Base-by-base conservation (phyloP, 257 asterid species). In the Gentiana dahurica region DNA sequence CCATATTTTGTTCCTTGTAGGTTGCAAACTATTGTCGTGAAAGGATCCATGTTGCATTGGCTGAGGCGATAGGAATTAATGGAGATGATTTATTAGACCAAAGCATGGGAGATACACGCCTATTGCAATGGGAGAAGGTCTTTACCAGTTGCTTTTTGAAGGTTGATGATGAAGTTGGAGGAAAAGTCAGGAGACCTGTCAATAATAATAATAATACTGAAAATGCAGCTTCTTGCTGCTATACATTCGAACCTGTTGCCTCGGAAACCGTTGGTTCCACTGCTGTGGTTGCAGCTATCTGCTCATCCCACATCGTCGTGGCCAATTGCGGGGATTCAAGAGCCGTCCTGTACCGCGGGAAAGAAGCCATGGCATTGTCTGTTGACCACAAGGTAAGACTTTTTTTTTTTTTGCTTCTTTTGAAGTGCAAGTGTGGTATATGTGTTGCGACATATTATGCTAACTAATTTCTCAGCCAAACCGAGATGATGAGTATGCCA, bases 271-370 rank as follows among this genome's bases (percentile, higher is more conserved):
- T 81, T 53, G 95, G 95, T 48, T 81, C 95, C 2, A 87, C 95
- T 36, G 94, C 95, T 6, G 95, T 87, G 45, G 91, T 84, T 69
- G 94, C 86, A 2, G 81, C 84, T 46, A 61, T 87, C 39, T 81
- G 85, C 53, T 87, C 95, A 12, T 87, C 95, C 62, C 94, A 87
- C 67, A 79, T 87, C 36, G 58, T 87, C 71, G 91, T 87, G 59
- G 78, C 91, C 56, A 87, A 87, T 53, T 84, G 94, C 53, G 95
- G 95, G 64, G 95, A 87, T 71, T 87, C 95, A 1, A 71, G 95
- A 72, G 95, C 91, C 41, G 94, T 87, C 46, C 86, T 87, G 55
- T 87, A 71, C 57, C 95, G 95, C 54, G 94, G 95, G 68, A 87
- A 84, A 76, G 94, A 87, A 73, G 87, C 83, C 0, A 51, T 87